Conservation (phyloP, 345 rosid species). For the Syzygium aromaticum region DNA sequence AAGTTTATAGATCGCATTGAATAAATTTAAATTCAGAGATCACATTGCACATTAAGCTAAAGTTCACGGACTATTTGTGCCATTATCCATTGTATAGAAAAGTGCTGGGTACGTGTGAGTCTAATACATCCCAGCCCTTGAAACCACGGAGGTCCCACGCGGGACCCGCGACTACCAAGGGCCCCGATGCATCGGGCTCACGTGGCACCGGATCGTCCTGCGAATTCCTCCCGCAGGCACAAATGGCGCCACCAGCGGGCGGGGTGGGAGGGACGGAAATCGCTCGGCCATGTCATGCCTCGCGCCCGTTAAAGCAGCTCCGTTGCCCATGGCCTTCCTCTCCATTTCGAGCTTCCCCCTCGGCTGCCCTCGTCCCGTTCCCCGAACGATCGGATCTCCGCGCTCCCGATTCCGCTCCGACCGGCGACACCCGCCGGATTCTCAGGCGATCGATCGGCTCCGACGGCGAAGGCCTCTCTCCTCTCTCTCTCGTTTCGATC, state of each 20-base stretch:
- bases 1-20: fast-evolving
- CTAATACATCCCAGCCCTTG: background rate
- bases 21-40: too few relatives aligned
- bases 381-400: conserved; percentile 1
- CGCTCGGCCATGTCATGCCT: background rate
- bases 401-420: background rate
- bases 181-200: background rate
- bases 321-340: background rate
- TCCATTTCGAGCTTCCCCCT: background rate
- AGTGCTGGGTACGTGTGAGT: background rate
- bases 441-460: background rate
- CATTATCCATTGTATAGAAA: background rate
- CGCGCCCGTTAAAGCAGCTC: background rate
- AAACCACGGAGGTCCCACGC: background rate
- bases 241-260: background rate
- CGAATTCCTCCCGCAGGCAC: background rate
- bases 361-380: background rate
- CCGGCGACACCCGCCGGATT: background rate
- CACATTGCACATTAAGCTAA: fast-evolving
- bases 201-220: background rate
- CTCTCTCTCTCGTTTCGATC: too few relatives aligned
- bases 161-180: background rate
- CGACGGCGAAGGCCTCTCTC: too few relatives aligned
- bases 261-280: background rate
- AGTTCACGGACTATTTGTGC: too few relatives aligned